Percentiles rank a stretch among this genome's conserved stretches.
phyloP scores from a whole-genome alignment of 257 asterid genomes.

The Solanum chaucha region DNA sequence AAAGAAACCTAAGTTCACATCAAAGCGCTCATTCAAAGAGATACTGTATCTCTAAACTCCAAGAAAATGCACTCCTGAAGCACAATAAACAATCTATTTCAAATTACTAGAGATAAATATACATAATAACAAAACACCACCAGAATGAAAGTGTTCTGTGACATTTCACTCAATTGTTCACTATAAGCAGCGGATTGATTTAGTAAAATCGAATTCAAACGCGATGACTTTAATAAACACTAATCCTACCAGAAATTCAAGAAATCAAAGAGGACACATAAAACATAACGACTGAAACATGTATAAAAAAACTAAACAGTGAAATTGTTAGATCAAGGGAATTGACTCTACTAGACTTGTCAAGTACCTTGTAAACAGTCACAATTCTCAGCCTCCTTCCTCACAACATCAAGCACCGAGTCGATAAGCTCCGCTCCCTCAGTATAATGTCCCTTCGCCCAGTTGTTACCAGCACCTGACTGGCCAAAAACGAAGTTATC shows the following conservation, averaged over 20 bases:
- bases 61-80: background rate
- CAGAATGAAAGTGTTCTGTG: background rate
- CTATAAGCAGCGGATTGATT: background rate
- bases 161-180: background rate
- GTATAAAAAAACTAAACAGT: background rate
- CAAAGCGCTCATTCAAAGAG: background rate
- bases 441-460: slow-evolving; percentile 1
- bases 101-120: background rate
- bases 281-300: background rate
- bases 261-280: background rate
- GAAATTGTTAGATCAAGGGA: background rate
- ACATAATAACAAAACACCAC: background rate
- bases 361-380: background rate
- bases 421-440: slow-evolving; percentile 1
- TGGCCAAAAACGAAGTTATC: background rate
- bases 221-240: background rate
- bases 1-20: background rate
- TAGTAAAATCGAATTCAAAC: background rate
- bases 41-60: background rate
- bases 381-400: slow-evolving; percentile 1
- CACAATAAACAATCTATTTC: background rate
- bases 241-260: background rate
- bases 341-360: background rate
- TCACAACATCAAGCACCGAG: background rate
- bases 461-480: background rate